Evolutionary conservation across 306 rosid genomes (phyloP), one percentile per base, ranked within the genome.

Genomic region (Prunus mume): DNA sequence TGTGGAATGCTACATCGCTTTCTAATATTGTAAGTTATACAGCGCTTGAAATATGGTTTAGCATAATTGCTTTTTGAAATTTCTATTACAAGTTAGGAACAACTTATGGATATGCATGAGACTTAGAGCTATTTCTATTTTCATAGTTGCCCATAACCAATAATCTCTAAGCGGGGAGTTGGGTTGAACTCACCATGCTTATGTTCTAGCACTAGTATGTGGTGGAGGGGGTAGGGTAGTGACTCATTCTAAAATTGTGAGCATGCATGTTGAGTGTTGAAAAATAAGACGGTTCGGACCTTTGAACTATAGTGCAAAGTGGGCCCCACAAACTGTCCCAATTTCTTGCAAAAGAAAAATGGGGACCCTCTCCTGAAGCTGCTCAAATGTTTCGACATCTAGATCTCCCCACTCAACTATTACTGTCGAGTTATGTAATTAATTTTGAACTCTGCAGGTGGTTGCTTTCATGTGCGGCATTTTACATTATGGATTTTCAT

Each of bases 1-100:
- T 95, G 88, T 95, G 99, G 99, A 95, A 89, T 84, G 92, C 97
- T 43, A 82, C 99, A 43, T 95, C 99, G 76, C 83, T 95, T 69
- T 88, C 87, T 18, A 95, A 95, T 82, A 85, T 89, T 74, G 99
- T 95, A 86, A 95, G 99, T 88, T 84, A 38, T 85, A 38, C 81
- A 78, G 72, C 51, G 72, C 50, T 65, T 73, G 61, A 54, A 34
- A 49, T 71, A 70, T 20, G 24, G 45, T 72, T 68, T 60, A 56
- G 58, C 17, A 52, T 56, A 58, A 78, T n/a, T 71, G 38, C 28
- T 64, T 64, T 47, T 38, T 51, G 70, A 54, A 69, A 65, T 55
- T 32, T 74, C 56, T 56, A 27, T 52, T 49, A 71, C 66, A 47
- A 57, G 66, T 80, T 49, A 69, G 77, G 73, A 71, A 54, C 78